Percentiles rank a stretch among this genome's conserved stretches.
These are phyloP conservation scores for Chaetomium sp. DNA, from an alignment of 2,329 filamentous ascomycete species.

Conservation along the genomic window DNA sequence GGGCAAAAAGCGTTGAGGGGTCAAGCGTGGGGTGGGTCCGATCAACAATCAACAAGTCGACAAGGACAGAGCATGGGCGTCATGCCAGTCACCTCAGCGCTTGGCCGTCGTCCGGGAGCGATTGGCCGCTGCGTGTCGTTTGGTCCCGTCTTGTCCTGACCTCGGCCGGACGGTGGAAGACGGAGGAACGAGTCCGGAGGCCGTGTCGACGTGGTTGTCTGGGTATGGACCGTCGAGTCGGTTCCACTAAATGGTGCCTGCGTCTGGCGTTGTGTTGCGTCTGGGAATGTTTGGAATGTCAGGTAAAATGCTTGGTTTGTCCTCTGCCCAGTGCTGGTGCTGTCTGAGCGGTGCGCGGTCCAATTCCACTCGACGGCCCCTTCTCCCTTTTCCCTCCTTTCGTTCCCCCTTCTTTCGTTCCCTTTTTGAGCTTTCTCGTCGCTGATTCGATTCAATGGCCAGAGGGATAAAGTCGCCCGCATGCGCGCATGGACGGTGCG, in stretches of 20 bases:
- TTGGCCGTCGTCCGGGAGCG: no score
- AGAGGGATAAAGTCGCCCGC: constrained; percentile 2
- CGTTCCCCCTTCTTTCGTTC: not conserved
- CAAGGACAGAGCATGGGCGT: not conserved
- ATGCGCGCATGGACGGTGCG: constrained; percentile 2
- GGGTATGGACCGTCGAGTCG: constrained; percentile 3
- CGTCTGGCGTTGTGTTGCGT: constrained; percentile 2
- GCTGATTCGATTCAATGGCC: not conserved
- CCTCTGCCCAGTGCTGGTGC: no score
- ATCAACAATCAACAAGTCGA: no score
- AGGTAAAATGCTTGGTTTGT: not conserved
- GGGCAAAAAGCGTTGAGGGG: not conserved
- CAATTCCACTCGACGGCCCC: not conserved
- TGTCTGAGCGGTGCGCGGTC: no score
- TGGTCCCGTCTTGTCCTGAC: not conserved
- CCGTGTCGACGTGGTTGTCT: constrained; percentile 12
- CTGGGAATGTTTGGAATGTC: not conserved
- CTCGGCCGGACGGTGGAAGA: no score
- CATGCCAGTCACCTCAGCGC: constrained; percentile 6
- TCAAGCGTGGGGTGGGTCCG: constrained; percentile 2
- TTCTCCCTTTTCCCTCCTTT: not conserved
- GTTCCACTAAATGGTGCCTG: constrained; percentile 1
- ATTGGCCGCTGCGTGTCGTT: no score
- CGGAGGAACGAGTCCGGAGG: no score
- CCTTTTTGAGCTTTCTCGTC: not conserved